A percentile compares a stretch with the other conserved stretches of the same genome.
Conservation (phyloP, 139 green algal genomes). For the Nannochloris sp. region DNA sequence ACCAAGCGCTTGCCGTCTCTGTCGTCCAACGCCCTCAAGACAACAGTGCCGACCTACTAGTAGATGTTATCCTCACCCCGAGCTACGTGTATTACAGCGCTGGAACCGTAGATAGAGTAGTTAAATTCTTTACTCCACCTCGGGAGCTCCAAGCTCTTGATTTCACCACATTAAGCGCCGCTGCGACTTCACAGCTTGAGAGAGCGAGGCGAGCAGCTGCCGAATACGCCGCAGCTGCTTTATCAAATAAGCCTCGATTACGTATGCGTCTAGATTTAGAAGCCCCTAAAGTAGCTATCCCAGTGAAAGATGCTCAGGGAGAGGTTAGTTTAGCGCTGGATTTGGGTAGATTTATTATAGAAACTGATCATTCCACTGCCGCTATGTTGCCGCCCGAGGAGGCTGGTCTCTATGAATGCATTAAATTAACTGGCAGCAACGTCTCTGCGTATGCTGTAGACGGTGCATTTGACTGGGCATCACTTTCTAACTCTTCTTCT, state of each 20-base stretch:
- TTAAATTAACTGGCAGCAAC: slow-evolving; percentile 40
- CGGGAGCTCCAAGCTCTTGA: slow-evolving; percentile 34
- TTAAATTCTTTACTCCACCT: slow-evolving; percentile 62
- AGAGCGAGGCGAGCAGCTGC: slow-evolving; percentile 36
- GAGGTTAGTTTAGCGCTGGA: slow-evolving; percentile 60
- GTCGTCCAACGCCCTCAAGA: slow-evolving; percentile 68
- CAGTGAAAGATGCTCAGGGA: slow-evolving; percentile 16
- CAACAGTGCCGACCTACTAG: slow-evolving; percentile 47
- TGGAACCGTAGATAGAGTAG: slow-evolving; percentile 45
- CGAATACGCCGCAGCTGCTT: slow-evolving; percentile 41
- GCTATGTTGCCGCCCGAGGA: slow-evolving; percentile 46
- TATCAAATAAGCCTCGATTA: slow-evolving; percentile 42
- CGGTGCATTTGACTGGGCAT: slow-evolving; percentile 30
- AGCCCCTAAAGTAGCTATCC: slow-evolving; percentile 74
- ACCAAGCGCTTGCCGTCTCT: slow-evolving; percentile 22
- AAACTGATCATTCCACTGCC: slow-evolving; percentile 22
- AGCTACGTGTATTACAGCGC: slow-evolving; percentile 74
- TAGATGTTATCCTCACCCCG: slow-evolving; percentile 54
- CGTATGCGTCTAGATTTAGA: slow-evolving; percentile 58
- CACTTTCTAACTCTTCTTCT: too few relatives aligned
- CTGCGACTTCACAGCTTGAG: slow-evolving; percentile 48
- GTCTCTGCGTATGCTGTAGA: slow-evolving; percentile 61
- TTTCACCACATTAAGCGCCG: slow-evolving; percentile 36
- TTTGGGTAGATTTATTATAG: slow-evolving; percentile 60
- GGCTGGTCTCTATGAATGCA: slow-evolving; percentile 69